Base-by-base conservation (phyloP, 2,329 filamentous ascomycete species). In the Ilyonectria destructans region DNA sequence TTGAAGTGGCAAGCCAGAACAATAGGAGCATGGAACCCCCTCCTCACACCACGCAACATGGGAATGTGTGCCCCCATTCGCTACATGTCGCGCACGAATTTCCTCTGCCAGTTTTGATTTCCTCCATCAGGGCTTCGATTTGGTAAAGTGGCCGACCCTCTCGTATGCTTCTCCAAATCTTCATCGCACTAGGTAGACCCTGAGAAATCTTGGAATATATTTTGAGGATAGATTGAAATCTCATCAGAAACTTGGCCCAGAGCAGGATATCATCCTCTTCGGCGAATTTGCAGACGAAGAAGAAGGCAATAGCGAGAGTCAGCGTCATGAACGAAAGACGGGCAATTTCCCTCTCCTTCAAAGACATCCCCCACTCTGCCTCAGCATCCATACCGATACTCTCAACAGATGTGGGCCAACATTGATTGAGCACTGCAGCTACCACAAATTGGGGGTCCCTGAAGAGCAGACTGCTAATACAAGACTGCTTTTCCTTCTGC, bases 81-180 rank as follows among this genome's bases (percentile, higher is more conserved):
- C 13, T 23, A 52, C 49, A 52, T 52, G 49, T 17, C 21, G 21
- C 31, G 21, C 49, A 52, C 49, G 49, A 52, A 52, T 49, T 10
- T 23, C 17, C 46, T n/a, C 26, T 51, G 48, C 48, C 48, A 29
- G 10, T 51, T 29, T 2, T 29, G 6, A 26, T 29, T 23, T 29
- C 21, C 19, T 29, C 26, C 48, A 23, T 3, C 12, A 29, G 19
- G 4, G 6, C 49, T 19, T 35, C 15, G 49, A 31, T 54, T 35
- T 54, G 49, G 26, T 10, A 17, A 19, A 35, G 2, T 54, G n/a
- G 12, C 23, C 49, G 49, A 33, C 23, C 19, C 6, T 54, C 31
- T 35, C 13, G 49, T 26, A 54, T 54, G 29, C 49, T 54, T 35
- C 29, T 54, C 49, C 49, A 54, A 13, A 54, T 54, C 49, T 54